These are phyloP conservation scores for Penicillium brasilianum DNA, from an alignment of 2,329 filamentous ascomycete genomes.

Conservation along the genomic window DNA sequence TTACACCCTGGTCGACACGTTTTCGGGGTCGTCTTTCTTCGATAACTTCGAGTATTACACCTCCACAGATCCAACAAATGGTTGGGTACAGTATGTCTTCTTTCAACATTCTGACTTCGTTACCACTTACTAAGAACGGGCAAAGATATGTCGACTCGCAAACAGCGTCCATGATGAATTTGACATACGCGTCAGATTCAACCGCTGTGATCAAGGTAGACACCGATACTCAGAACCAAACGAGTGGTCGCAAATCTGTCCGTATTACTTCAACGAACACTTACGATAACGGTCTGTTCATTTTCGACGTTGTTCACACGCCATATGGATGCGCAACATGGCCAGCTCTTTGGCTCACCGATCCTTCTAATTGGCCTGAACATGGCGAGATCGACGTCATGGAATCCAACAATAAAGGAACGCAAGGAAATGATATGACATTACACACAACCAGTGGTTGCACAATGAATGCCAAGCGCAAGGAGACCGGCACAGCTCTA, in stretches of 20 bases:
- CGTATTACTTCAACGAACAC: slow-evolving; percentile 65
- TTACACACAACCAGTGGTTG: slow-evolving; percentile 63
- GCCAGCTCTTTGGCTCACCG: slow-evolving; percentile 70
- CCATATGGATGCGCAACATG: slow-evolving; percentile 68
- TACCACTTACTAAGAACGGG: not conserved
- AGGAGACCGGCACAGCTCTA: slow-evolving; percentile 55
- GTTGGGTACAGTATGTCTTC: slow-evolving; percentile 50
- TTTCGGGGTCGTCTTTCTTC: slow-evolving; percentile 47
- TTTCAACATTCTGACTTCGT: not conserved
- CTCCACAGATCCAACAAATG: slow-evolving; percentile 45
- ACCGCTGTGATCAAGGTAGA: slow-evolving; percentile 61
- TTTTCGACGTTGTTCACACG: slow-evolving; percentile 68
- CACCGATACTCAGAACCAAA: slow-evolving; percentile 60
- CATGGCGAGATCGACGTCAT: slow-evolving; percentile 70
- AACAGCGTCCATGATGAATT: slow-evolving; percentile 51
- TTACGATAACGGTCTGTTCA: slow-evolving; percentile 66
- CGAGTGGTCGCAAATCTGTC: slow-evolving; percentile 64
- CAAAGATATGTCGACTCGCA: slow-evolving; percentile 47
- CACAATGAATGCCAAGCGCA: slow-evolving; percentile 59
- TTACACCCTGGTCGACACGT: slow-evolving; percentile 47
- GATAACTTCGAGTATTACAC: slow-evolving; percentile 52
- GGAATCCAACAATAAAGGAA: slow-evolving; percentile 62
- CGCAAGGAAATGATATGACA: slow-evolving; percentile 62
- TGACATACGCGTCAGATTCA: slow-evolving; percentile 61
- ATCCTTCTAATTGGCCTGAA: slow-evolving; percentile 64